Evolutionary conservation across 106 monocot genomes (phyloP).

Genomic region (Dioscorea alata): DNA sequence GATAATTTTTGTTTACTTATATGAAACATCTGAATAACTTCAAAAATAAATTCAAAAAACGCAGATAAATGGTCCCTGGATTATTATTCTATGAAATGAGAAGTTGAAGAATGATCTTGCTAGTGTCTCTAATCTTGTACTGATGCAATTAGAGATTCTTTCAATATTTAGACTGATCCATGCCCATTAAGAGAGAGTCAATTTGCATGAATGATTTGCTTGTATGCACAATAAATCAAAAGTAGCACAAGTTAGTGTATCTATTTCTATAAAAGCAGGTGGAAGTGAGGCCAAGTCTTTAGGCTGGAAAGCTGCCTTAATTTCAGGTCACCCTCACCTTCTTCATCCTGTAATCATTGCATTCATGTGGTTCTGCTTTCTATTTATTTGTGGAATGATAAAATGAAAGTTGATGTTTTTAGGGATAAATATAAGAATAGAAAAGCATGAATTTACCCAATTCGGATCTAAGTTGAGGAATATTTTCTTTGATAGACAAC

Average conservation of each 20-base stretch:
- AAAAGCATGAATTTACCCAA: neutral
- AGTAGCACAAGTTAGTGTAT: neutral
- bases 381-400: neutral
- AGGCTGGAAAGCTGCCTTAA: neutral
- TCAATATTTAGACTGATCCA: neutral
- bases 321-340: neutral
- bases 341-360: neutral
- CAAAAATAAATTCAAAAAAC: no score
- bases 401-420: neutral
- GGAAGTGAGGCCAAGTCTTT: neutral
- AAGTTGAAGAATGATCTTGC: no score
- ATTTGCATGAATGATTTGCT: neutral
- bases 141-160: neutral
- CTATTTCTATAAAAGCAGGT: no score
- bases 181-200: neutral
- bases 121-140: no score
- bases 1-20: neutral
- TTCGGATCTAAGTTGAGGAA: neutral
- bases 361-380: neutral
- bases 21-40: neutral
- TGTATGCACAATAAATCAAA: neutral
- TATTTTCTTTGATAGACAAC: neutral
- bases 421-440: neutral
- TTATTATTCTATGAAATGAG: no score
- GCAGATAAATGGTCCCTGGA: no score